Evolutionary conservation across 192 early-diverging fungal genomes (phyloP).

Genomic region (Coemansia sp.): DNA sequence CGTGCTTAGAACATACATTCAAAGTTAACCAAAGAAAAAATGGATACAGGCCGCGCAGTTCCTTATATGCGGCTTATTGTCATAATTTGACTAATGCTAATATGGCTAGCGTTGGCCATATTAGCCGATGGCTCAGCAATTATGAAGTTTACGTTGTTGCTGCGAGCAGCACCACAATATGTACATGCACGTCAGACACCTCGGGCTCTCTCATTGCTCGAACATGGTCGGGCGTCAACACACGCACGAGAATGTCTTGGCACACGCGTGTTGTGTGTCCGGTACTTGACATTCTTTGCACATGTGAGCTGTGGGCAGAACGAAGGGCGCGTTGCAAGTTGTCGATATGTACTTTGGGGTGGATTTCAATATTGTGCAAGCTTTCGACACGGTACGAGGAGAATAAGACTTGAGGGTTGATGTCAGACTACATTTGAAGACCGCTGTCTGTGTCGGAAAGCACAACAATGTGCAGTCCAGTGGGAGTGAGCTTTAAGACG

Average conservation of each 20-base stretch:
- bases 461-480: slow-evolving; percentile 67
- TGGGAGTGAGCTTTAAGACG: slow-evolving; percentile 64
- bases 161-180: slow-evolving; percentile 68
- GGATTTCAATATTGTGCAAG: slow-evolving; percentile 67
- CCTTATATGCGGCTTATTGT: too few species aligned
- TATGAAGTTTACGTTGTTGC: too few species aligned
- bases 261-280: slow-evolving; percentile 37
- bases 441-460: slow-evolving; percentile 60
- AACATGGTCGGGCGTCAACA: slow-evolving; percentile 57
- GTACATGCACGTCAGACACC: slow-evolving; percentile 61
- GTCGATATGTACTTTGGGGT: slow-evolving; percentile 66
- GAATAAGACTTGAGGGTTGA: slow-evolving; percentile 58
- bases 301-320: slow-evolving; percentile 60
- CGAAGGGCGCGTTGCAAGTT: slow-evolving; percentile 64
- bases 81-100: too few species aligned
- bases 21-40: too few species aligned
- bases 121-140: too few species aligned
- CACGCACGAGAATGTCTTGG: slow-evolving; percentile 65
- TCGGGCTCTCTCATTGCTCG: slow-evolving; percentile 61
- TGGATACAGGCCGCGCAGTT: too few species aligned
- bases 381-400: slow-evolving; percentile 69
- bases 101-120: too few species aligned
- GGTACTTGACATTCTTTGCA: slow-evolving; percentile 58
- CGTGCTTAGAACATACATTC: too few species aligned
- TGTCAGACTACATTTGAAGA: slow-evolving; percentile 71